Evolutionary conservation across 1,284 basidiomycete genomes (phyloP).

Genomic region (Cystobasidium slooffiae): DNA sequence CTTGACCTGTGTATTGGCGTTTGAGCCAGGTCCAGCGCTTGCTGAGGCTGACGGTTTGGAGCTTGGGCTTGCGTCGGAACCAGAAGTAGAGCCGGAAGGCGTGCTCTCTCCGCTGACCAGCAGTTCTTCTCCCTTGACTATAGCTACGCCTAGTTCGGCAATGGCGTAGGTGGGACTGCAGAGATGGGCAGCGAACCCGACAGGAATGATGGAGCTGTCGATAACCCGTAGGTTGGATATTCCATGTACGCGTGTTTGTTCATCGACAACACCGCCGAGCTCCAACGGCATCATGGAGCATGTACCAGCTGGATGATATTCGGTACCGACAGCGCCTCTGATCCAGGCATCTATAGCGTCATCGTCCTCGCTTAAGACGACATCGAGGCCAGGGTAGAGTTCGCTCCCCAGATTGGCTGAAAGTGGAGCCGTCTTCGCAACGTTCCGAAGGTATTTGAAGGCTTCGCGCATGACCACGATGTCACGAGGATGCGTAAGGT

Average conservation of each 20-base stretch:
- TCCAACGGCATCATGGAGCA: constrained; percentile 74
- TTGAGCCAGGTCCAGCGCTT: constrained; percentile 1
- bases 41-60: background rate
- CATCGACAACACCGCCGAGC: constrained; percentile 76
- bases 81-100: background rate
- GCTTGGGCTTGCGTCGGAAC: background rate
- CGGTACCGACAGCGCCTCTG: constrained; percentile 45
- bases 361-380: constrained; percentile 47
- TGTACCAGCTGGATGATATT: constrained; percentile 54
- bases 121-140: constrained; percentile 23
- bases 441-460: constrained; percentile 59
- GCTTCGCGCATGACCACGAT: constrained; percentile 65
- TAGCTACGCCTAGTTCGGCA: constrained; percentile 19
- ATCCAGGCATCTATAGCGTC: constrained; percentile 51
- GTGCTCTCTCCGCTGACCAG: constrained; percentile 10
- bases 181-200: constrained; percentile 41
- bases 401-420: constrained; percentile 46
- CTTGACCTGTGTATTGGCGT: constrained; percentile 13
- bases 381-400: constrained; percentile 47
- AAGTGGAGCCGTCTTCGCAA: constrained; percentile 50
- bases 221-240: constrained; percentile 66
- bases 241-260: constrained; percentile 71
- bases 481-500: constrained; percentile 62
- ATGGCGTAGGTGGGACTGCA: constrained; percentile 40
- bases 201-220: constrained; percentile 56